Evolutionary conservation across 805 yeast genomes (phyloP).

Genomic region (Lipomyces orientalis): DNA sequence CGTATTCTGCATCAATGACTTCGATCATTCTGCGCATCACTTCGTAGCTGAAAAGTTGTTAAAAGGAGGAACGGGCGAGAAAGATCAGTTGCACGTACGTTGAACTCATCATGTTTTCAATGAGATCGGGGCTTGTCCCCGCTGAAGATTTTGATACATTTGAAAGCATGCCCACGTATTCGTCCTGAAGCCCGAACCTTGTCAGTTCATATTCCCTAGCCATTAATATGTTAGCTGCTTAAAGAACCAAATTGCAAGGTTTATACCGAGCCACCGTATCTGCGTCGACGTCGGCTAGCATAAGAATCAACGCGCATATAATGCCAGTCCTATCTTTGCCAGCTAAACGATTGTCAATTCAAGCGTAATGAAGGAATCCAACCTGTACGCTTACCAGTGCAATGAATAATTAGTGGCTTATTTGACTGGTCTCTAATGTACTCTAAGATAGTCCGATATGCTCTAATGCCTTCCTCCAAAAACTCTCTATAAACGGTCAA

Average conservation of each 20-base stretch:
- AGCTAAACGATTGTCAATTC: conserved; percentile 42
- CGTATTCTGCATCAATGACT: conserved; percentile 37
- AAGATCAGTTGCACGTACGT: not conserved
- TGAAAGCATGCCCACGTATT: not conserved
- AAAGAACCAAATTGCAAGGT: not conserved
- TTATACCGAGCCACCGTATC: conserved; percentile 57
- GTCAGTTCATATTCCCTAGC: conserved; percentile 75
- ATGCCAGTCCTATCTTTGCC: conserved; percentile 89
- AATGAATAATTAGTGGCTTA: conserved; percentile 67
- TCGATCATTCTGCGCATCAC: conserved; percentile 16
- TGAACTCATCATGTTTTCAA: conserved; percentile 14
- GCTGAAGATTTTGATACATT: not conserved
- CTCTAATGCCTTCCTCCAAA: conserved; percentile 54
- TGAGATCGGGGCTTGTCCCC: not conserved
- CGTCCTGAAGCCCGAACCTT: conserved; percentile 57
- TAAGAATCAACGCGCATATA: conserved; percentile 67
- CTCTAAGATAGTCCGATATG: conserved; percentile 58
- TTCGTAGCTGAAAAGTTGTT: conserved; percentile 16
- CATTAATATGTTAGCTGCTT: not conserved
- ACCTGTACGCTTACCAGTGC: conserved; percentile 54
- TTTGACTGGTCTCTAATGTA: conserved; percentile 61
- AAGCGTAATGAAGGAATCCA: not conserved
- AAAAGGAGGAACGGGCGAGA: not conserved
- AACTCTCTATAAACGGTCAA: conserved; percentile 66
- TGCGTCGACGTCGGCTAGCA: conserved; percentile 67